phyloP scores from a whole-genome alignment of 768 basidiomycete species.

The Hygrophorus pudorinus region DNA sequence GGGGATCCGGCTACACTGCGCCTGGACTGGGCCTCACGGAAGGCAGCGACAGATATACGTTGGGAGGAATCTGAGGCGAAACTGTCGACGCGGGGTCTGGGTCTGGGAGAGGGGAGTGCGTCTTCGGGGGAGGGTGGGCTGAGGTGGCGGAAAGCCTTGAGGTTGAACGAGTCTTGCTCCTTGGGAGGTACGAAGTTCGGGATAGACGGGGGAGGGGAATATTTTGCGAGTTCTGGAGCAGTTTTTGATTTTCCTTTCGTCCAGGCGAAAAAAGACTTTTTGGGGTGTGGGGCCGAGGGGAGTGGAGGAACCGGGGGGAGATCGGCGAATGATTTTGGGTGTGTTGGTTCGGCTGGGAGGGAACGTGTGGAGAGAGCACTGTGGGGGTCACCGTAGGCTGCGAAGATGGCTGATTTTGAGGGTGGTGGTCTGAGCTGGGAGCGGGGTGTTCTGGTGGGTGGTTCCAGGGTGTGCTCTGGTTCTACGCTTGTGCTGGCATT shows the following conservation, averaged over 20 bases:
- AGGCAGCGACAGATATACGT: conserved; percentile 73
- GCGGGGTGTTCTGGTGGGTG: not conserved
- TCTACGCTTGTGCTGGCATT: not conserved
- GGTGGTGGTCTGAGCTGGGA: conserved; percentile 41
- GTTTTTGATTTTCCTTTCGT: conserved; percentile 18
- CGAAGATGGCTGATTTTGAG: conserved; percentile 55
- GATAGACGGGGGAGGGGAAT: conserved; percentile 19
- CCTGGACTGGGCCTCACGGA: conserved; percentile 67
- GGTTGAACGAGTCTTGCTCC: conserved; percentile 46
- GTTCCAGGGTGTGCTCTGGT: not conserved
- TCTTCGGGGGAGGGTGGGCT: conserved; percentile 28
- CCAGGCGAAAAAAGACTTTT: conserved; percentile 8
- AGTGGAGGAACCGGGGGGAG: conserved; percentile 14
- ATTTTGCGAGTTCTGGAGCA: conserved; percentile 22
- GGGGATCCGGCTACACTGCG: conserved; percentile 55
- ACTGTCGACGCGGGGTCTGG: conserved; percentile 45
- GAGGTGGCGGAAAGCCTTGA: conserved; percentile 67
- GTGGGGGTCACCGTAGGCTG: conserved; percentile 41
- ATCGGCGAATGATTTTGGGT: conserved; percentile 11
- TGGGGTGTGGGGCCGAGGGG: not conserved
- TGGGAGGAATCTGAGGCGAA: conserved; percentile 56
- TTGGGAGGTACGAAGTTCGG: conserved; percentile 13
- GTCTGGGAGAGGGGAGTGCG: conserved; percentile 10
- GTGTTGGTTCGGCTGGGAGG: conserved; percentile 35
- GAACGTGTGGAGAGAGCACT: conserved; percentile 53